Evolutionary conservation across 148 eudicot species (phyloP), one percentile per base, ranked within the genome.

Genomic region (Spergularia marina): DNA sequence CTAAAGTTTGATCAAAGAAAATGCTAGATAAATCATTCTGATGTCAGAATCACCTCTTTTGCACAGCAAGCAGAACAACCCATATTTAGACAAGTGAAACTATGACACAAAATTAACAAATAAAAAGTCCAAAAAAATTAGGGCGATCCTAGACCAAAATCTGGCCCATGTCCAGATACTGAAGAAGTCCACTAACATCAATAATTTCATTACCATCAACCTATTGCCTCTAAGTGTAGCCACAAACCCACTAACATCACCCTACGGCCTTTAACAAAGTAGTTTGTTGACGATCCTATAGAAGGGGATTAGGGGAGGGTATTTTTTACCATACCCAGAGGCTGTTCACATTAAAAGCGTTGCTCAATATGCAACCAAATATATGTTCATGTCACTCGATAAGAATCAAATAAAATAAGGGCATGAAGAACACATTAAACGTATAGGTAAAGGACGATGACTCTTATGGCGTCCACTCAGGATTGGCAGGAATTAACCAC

Each of bases 101-200:
- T 44, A 44, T 9, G 49, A 9, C 34, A 57, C 17, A 39, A 40
- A 18, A 25, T 16, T 13, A 15, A 12, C 12, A 51, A 10, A 54
- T 17, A n/a, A 53, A 25, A 20, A 16, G 44, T 17, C 44, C n/a
- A 41, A 41, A 12, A 12, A 44, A 61, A 39, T 60, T 49, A 73
- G 30, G 30, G 76, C 56, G 53, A 58, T 23, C 30, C 41, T 12
- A 40, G 51, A 11, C 21, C 12, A 17, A 68, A 51, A 21, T 51
- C 30, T 21, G 34, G 14, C 56, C 71, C 71, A 70, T 16, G 20
- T 25, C n/a, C n/a, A n/a, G n/a, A n/a, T n/a, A n/a, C n/a, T n/a
- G n/a, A n/a, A n/a, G n/a, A n/a, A n/a, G n/a, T n/a, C 30, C 72
- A 68, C 12, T 44, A 25, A 25, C 70, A 66, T 47, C 44, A 66